Conservation (phyloP, 306 rosid species). For the Casuarina cunninghamiana region DNA sequence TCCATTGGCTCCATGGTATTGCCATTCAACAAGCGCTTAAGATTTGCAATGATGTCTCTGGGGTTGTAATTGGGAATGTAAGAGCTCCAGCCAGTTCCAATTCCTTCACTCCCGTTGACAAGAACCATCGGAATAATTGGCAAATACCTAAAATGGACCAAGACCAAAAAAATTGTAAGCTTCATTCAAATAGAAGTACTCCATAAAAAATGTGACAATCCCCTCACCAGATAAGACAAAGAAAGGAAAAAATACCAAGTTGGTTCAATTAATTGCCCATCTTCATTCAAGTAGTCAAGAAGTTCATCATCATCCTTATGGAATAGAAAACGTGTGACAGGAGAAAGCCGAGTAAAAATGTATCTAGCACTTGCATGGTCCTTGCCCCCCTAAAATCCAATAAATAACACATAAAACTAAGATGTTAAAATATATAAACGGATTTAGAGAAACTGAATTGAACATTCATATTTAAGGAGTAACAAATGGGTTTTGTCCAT, state of each 20-base stretch:
- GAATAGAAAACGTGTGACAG: conserved; percentile 70
- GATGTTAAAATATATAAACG: conserved; percentile 1
- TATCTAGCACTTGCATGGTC: conserved; percentile 93
- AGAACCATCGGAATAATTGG: conserved; percentile 88
- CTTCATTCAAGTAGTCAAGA: conserved; percentile 89
- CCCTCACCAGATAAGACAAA: not conserved
- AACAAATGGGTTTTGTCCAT: not conserved
- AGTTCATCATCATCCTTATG: conserved; percentile 81
- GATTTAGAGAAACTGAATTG: not conserved
- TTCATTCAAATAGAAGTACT: not conserved
- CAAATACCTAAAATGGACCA: conserved; percentile 57
- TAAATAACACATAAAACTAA: not conserved
- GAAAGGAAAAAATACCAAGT: conserved; percentile 52
- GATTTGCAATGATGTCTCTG: conserved; percentile 76
- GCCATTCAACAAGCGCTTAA: conserved; percentile 64
- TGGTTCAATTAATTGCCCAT: conserved; percentile 84
- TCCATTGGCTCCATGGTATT: conserved; percentile 73
- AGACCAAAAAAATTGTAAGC: not conserved
- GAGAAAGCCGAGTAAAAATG: conserved; percentile 59
- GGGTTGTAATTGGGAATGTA: conserved; percentile 92
- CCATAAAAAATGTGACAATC: not conserved
- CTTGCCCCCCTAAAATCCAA: conserved; percentile 72
- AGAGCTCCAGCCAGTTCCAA: conserved; percentile 94
- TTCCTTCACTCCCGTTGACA: conserved; percentile 96
- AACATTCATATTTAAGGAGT: not conserved